Percentiles rank a stretch among this genome's conserved stretches.
These are phyloP conservation scores for Serendipita sp. DNA, from an alignment of 768 basidiomycete species.

Conservation along the genomic window DNA sequence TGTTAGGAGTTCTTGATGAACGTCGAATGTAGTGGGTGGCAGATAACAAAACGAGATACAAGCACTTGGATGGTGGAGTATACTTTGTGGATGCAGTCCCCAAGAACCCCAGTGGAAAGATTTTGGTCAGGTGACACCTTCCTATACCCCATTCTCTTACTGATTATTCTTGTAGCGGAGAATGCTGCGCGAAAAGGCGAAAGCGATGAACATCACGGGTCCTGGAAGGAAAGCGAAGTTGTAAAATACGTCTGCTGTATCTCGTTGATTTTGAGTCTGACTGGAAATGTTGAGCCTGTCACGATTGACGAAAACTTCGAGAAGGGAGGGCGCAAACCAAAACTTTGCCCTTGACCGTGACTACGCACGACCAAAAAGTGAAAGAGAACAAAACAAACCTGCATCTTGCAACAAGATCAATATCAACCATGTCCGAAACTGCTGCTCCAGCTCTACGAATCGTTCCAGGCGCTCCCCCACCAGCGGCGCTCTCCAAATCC, in stretches of 20 bases:
- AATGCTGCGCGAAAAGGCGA: constrained; percentile 36
- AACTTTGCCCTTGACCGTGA: not conserved
- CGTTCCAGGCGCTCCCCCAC: constrained; percentile 65
- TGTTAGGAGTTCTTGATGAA: not conserved
- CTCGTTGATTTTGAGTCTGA: not conserved
- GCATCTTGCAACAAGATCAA: not conserved
- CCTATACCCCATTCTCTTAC: not conserved
- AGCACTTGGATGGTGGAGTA: constrained; percentile 43
- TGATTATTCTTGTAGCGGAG: constrained; percentile 33
- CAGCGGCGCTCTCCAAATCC: constrained; percentile 40
- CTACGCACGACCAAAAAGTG: not conserved
- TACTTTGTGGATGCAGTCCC: constrained; percentile 40
- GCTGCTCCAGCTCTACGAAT: constrained; percentile 26
- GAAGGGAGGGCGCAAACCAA: not conserved
- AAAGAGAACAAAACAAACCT: not conserved
- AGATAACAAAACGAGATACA: constrained; percentile 41
- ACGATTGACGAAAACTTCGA: not conserved
- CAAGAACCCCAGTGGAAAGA: constrained; percentile 42
- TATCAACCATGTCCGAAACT: not conserved
- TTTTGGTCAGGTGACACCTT: not conserved
- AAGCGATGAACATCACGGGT: constrained; percentile 15
- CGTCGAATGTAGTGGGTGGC: constrained; percentile 25
- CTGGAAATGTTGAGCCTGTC: not conserved
- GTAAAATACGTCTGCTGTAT: constrained; percentile 11
- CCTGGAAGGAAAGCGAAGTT: constrained; percentile 17